Evolutionary conservation across 108 stramenopile species (phyloP).

Genomic region (Fragilariopsis cylindrus): DNA sequence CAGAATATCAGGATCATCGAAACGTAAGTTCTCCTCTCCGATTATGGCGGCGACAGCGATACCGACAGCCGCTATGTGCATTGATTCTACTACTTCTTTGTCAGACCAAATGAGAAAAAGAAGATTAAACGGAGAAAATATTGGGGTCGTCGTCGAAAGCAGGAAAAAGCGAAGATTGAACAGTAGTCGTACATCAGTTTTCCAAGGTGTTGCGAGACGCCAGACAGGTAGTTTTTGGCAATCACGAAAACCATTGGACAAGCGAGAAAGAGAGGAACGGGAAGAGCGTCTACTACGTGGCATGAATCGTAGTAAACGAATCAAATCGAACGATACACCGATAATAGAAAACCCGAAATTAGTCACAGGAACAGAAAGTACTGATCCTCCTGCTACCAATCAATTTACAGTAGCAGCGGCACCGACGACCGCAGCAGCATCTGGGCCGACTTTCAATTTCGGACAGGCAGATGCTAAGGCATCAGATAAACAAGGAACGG

Average conservation of each 20-base stretch:
- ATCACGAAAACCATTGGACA: conserved; percentile 4
- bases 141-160: background rate
- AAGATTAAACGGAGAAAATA: conserved; percentile 17
- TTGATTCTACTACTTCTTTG: conserved; percentile 10
- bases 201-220: background rate
- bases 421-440: background rate
- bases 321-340: background rate
- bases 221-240: background rate
- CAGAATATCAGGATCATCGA: background rate
- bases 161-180: conserved; percentile 7
- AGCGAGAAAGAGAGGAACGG: conserved; percentile 24
- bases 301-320: conserved; percentile 20
- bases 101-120: conserved; percentile 24
- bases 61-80: background rate
- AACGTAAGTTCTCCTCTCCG: conserved; percentile 7
- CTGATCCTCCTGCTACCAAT: background rate
- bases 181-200: background rate
- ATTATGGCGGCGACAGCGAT: background rate
- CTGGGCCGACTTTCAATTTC: conserved; percentile 10
- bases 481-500: background rate
- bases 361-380: background rate
- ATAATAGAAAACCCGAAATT: background rate
- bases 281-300: conserved; percentile 13
- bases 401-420: background rate
- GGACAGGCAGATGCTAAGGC: conserved; percentile 4